Percentiles rank a stretch among this genome's conserved stretches.
Conservation (phyloP, 805 yeast genomes). For the Candida chilensis region DNA sequence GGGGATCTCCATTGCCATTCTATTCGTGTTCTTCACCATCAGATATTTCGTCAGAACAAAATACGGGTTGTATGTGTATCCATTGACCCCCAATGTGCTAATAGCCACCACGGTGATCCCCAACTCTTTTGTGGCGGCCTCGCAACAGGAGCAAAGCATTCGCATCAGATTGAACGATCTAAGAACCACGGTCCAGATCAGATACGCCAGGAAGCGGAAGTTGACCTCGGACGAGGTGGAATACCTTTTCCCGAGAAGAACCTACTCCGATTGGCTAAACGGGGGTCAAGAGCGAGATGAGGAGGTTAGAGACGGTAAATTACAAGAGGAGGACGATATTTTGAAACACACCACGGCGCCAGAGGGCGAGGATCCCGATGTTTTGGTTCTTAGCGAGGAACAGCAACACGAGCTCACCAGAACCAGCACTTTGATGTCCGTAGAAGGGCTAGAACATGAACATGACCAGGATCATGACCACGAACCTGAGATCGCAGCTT, state of each 20-base stretch:
- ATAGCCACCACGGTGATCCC: conserved; percentile 9
- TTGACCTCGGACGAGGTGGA: conserved; percentile 51
- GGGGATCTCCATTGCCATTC: conserved; percentile 46
- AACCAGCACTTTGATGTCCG: not conserved
- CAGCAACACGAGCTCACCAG: conserved; percentile 1
- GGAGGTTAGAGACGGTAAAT: conserved; percentile 31
- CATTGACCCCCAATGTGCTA: not conserved
- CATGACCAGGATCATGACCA: conserved; percentile 5
- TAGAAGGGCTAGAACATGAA: conserved; percentile 12
- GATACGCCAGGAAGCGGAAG: conserved; percentile 39
- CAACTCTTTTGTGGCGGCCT: not conserved
- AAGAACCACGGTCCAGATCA: conserved; percentile 16
- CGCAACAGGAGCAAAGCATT: too few species aligned
- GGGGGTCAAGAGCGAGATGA: conserved; percentile 50
- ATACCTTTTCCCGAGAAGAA: conserved; percentile 45
- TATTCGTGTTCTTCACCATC: conserved; percentile 51
- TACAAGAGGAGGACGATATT: conserved; percentile 20
- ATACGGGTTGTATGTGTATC: conserved; percentile 39
- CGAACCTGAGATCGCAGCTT: not conserved
- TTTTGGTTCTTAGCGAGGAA: conserved; percentile 1
- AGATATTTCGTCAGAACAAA: conserved; percentile 50
- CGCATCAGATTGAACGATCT: not conserved
- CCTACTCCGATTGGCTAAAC: conserved; percentile 51
- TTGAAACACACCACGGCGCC: not conserved
- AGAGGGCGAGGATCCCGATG: not conserved